phyloP scores from a whole-genome alignment of 352 stramenopile species.

The Globisporangium canariense region DNA sequence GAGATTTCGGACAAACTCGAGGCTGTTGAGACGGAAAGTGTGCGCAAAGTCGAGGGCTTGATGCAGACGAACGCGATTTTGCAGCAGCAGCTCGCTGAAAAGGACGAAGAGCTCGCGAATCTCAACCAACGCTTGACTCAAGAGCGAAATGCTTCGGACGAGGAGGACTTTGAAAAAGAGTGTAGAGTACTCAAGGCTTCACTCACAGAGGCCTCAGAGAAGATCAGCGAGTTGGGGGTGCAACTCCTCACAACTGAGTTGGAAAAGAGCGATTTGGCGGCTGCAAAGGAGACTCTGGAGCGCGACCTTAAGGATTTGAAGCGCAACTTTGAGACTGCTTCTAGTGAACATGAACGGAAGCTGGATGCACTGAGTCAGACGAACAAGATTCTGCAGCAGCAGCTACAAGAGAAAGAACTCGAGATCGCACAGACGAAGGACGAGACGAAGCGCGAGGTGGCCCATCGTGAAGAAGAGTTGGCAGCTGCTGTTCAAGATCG shows the following conservation, averaged over 20 bases:
- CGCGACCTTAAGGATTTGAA: neutral
- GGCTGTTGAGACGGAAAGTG: neutral
- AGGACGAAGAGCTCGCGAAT: conserved; percentile 10
- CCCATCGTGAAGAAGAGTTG: neutral
- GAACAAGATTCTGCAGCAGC: neutral
- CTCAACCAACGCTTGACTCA: neutral
- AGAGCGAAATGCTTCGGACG: neutral
- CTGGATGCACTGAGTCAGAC: neutral
- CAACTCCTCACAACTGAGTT: neutral
- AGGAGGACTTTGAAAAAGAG: neutral
- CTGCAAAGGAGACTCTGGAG: conserved; percentile 4
- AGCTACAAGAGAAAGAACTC: neutral
- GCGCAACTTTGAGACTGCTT: neutral
- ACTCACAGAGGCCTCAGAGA: neutral
- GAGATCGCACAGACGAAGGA: conserved; percentile 4
- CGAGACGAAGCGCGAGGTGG: conserved; percentile 1
- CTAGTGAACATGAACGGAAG: neutral
- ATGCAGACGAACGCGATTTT: conserved; percentile 15
- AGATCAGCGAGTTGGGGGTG: neutral
- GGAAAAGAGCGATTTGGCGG: neutral
- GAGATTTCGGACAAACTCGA: neutral
- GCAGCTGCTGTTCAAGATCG: neutral
- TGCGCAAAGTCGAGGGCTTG: conserved; percentile 2
- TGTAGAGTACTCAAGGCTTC: neutral
- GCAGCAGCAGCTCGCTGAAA: conserved; percentile 14